Evolutionary conservation across 2,329 filamentous ascomycete species (phyloP).

Genomic region (Aspergillus ibericus): DNA sequence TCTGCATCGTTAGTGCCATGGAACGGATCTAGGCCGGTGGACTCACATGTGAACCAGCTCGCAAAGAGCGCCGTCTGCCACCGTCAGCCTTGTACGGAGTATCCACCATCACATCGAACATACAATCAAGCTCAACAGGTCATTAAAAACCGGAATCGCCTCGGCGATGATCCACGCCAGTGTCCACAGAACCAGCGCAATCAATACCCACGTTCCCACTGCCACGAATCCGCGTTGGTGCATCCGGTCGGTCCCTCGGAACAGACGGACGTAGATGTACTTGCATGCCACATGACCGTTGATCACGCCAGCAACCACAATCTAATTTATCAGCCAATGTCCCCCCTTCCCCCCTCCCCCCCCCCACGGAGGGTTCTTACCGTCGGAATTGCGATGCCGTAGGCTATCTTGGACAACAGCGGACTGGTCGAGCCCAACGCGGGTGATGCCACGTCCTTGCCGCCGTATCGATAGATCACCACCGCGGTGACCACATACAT

Average conservation of each 20-base stretch:
- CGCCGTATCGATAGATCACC: slow-evolving; percentile 67
- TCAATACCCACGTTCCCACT: slow-evolving; percentile 58
- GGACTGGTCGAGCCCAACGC: slow-evolving; percentile 63
- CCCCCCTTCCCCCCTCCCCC: neutral
- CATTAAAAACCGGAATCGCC: slow-evolving; percentile 67
- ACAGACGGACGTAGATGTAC: slow-evolving; percentile 65
- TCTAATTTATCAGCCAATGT: slow-evolving; percentile 32
- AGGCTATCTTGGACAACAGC: slow-evolving; percentile 62
- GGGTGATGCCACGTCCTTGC: slow-evolving; percentile 61
- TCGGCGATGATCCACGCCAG: slow-evolving; percentile 67
- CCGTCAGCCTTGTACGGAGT: neutral
- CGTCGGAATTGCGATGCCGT: slow-evolving; percentile 67
- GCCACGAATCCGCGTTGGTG: slow-evolving; percentile 50
- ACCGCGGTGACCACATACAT: slow-evolving; percentile 66
- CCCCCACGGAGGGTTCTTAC: slow-evolving; percentile 15
- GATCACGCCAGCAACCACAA: slow-evolving; percentile 69
- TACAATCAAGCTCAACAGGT: slow-evolving; percentile 63
- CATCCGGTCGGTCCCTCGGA: slow-evolving; percentile 58
- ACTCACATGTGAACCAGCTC: slow-evolving; percentile 62
- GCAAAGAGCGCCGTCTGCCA: slow-evolving; percentile 51
- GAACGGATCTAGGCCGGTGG: neutral
- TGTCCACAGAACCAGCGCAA: slow-evolving; percentile 59
- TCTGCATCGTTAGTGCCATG: slow-evolving; percentile 12
- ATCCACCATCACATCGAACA: slow-evolving; percentile 1
- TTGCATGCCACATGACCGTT: slow-evolving; percentile 66